These are phyloP conservation scores for Penicillium daleae DNA, from an alignment of 495 filamentous ascomycete species.

Conservation along the genomic window DNA sequence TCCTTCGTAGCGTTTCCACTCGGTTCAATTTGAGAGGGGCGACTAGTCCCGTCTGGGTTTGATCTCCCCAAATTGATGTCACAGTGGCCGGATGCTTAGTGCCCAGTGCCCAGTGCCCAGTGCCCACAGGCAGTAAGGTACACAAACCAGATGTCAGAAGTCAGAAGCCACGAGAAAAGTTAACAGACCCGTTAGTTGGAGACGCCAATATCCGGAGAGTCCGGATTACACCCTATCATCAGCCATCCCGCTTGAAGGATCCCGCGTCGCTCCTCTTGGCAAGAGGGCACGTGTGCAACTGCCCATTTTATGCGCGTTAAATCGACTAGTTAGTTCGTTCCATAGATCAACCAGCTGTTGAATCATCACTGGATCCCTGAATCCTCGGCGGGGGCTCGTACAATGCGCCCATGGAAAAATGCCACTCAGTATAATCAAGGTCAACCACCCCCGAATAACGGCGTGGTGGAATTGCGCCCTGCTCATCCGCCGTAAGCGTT, in stretches of 20 bases:
- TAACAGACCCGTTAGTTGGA: too few species aligned
- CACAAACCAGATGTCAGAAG: background rate
- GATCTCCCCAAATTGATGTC: too few species aligned
- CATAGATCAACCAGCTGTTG: too few species aligned
- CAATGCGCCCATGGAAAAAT: slow-evolving; percentile 1
- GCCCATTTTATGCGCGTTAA: background rate
- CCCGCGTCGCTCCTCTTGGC: slow-evolving; percentile 3
- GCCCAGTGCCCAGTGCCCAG: too few species aligned
- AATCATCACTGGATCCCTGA: too few species aligned
- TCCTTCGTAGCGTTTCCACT: background rate
- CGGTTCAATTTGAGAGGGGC: background rate
- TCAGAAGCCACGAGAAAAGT: too few species aligned
- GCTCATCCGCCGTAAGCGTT: background rate
- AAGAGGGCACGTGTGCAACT: slow-evolving; percentile 11
- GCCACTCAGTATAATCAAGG: background rate
- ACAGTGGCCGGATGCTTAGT: too few species aligned
- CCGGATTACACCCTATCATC: too few species aligned
- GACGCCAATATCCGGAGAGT: background rate
- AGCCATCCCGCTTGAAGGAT: too few species aligned
- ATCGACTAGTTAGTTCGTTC: too few species aligned
- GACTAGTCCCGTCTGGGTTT: background rate
- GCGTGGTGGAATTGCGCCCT: background rate
- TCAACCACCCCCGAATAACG: too few species aligned
- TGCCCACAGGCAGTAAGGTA: too few species aligned
- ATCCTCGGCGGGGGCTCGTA: background rate